Base-by-base conservation (phyloP, 805 yeast species). In the Sugiyamaella boreocaroliniensis region DNA sequence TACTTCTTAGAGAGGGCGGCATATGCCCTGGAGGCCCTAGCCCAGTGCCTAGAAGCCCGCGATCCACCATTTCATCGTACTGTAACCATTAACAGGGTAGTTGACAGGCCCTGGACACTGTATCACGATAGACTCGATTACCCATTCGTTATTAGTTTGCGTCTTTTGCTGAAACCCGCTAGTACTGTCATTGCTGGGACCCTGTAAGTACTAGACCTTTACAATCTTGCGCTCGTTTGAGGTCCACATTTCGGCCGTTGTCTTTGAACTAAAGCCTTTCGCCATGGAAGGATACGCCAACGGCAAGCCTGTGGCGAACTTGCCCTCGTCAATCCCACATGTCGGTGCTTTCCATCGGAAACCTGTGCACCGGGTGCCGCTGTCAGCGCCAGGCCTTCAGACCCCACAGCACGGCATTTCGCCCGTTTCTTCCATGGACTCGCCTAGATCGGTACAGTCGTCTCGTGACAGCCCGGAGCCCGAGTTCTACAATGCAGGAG, bases 281-380 rank as follows among this genome's bases (percentile, higher is more conserved):
- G 12, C 26, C 29, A 49, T 49, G 52, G 43, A 49, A 14, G 58
- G 58, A 12, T 55, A 55, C 29, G 15, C 47, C 15, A 55, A 54
- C 45, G 59, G 55, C 7, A 50, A 52, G 43, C 55, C 29, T 19
- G 51, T 49, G 29, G 48, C 50, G 34, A 40, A 50, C 18, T 58
- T 50, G 14, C 54, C 54, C 4, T 18, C 51, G 11, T 50, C 54
- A 42, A 48, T 44, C 15, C 57, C 53, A 22, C 53, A 54, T 19
- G 55, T 55, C 4, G 56, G 45, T n/a, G 52, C 46, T 10, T 37
- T 49, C 18, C 51, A 52, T 34, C 50, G 59, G 14, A 56, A 48
- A 44, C 60, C 60, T 11, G 56, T 57, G 4, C 45, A 43, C 11
- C 49, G 59, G 11, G 45, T 48, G 18, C 60, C 60, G 12, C 56